These are phyloP conservation scores for Digitaria exilis DNA, from an alignment of 202 grass and related monocot genomes.

Conservation along the genomic window DNA sequence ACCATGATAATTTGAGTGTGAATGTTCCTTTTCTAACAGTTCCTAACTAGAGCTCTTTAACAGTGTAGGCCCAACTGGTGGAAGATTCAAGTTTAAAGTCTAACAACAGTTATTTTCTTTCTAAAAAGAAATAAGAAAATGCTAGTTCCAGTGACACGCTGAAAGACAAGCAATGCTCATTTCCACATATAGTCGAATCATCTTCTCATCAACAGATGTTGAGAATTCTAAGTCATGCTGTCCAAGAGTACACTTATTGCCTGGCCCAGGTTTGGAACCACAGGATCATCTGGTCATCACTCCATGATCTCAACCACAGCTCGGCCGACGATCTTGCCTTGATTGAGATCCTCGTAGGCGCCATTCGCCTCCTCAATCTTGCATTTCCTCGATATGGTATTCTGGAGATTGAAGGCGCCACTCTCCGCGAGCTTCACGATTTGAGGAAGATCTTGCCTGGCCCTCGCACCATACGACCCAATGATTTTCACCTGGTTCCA, in stretches of 20 bases:
- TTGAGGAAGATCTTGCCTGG: conserved; percentile 99
- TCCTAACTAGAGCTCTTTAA: not conserved
- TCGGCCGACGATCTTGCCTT: conserved; percentile 79
- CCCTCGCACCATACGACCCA: conserved; percentile 94
- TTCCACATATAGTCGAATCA: not conserved
- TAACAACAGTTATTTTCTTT: not conserved
- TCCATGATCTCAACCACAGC: conserved; percentile 94
- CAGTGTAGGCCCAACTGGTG: not conserved
- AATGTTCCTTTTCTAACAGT: not conserved
- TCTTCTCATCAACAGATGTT: conserved; percentile 15
- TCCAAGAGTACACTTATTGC: conserved; percentile 21
- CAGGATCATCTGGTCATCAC: conserved; percentile 13
- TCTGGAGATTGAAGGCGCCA: conserved; percentile 75
- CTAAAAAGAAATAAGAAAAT: not conserved
- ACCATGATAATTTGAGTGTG: too few species aligned
- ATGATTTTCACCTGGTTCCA: conserved; percentile 86
- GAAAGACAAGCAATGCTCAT: not conserved
- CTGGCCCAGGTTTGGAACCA: not conserved
- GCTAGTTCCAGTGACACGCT: not conserved
- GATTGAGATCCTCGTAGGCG: conserved; percentile 78
- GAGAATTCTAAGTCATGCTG: not conserved
- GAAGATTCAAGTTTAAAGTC: not conserved
- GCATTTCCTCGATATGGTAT: conserved; percentile 90
- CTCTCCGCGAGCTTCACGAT: conserved; percentile 90
- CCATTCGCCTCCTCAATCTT: conserved; percentile 81